Evolutionary conservation across 2,329 filamentous ascomycete genomes (phyloP), one percentile per base, ranked within the genome.

Genomic region (Penicillium aurantiogriseum): DNA sequence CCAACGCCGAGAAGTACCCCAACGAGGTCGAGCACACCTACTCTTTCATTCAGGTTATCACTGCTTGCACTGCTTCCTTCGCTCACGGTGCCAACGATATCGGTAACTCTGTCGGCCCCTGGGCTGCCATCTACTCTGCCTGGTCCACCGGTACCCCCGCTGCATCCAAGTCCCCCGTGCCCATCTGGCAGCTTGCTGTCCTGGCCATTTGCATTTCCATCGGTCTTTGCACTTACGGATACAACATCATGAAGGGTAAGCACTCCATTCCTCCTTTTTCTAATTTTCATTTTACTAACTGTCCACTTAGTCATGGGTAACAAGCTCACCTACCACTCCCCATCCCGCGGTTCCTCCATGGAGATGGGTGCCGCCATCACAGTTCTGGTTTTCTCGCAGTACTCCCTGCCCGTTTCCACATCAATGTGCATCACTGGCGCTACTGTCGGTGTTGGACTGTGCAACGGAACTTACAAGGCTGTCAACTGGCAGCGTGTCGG

Each of bases 181-280:
- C 87, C 4, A 69, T 89, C 45, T 93, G 90, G 90, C 88, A 91
- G 74, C 82, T 92, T 54, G 89, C 86, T 50, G 87, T 92, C 19
- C 77, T 89, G 13, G 81, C 85, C 27, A 72, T 79, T 1, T 84
- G 80, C 39, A 86, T 91, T 69, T 89, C 82, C 46, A 61, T 86
- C 42, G 89, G 88, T 64, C 80, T 91, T 56, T 80, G 87, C 69
- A 91, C 88, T 15, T 91, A 91, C 67, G 89, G 88, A 10, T 91
- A 91, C 79, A 91, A 91, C 79, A 91, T 91, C 77, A 91, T 91
- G 88, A 90, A 89, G 78, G 85, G 83, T 85, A 76, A 73, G 81
- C 63, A 11, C n/a, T 4, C 36, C 31, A 29, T 36, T 54, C 38
- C 15, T 39, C 8, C 15, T 9, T 2, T 17, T 7, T 7, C 45